These are phyloP conservation scores for Tulasnella calospora DNA, from an alignment of 768 basidiomycete genomes.

Conservation along the genomic window DNA sequence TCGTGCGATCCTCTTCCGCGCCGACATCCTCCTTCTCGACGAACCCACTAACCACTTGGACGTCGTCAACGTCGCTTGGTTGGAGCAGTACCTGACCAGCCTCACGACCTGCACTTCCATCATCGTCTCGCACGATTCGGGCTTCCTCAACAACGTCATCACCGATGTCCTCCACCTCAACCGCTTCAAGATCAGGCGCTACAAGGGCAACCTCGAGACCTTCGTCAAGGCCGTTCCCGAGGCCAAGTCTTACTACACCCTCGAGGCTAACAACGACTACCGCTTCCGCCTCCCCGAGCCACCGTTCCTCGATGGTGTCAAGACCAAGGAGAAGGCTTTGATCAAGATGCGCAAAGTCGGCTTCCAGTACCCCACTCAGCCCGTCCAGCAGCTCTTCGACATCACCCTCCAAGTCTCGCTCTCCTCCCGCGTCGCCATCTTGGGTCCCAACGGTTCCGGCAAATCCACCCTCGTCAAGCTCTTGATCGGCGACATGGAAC, in stretches of 20 bases:
- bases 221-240: constrained; percentile 94
- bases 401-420: constrained; percentile 95
- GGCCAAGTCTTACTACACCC: constrained; percentile 96
- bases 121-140: constrained; percentile 96
- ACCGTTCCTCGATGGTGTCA: constrained; percentile 97
- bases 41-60: constrained; percentile 55
- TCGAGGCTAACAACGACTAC: constrained; percentile 94
- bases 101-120: constrained; percentile 92
- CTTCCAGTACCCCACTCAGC: constrained; percentile 88
- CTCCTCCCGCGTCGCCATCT: constrained; percentile 95
- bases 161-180: constrained; percentile 96
- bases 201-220: constrained; percentile 90
- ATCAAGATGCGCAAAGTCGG: constrained; percentile 97
- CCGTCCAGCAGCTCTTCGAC: constrained; percentile 87
- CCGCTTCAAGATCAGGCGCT: constrained; percentile 95
- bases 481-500: constrained; percentile 92
- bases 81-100: constrained; percentile 85
- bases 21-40: constrained; percentile 66
- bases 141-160: constrained; percentile 97
- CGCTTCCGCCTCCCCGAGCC: constrained; percentile 97
- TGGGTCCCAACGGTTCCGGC: constrained; percentile 98
- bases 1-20: constrained; percentile 95
- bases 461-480: constrained; percentile 97
- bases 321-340: constrained; percentile 97
- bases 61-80: constrained; percentile 95